Conservation (phyloP, 1,284 basidiomycete genomes). For the Fomitopsis pinicola region DNA sequence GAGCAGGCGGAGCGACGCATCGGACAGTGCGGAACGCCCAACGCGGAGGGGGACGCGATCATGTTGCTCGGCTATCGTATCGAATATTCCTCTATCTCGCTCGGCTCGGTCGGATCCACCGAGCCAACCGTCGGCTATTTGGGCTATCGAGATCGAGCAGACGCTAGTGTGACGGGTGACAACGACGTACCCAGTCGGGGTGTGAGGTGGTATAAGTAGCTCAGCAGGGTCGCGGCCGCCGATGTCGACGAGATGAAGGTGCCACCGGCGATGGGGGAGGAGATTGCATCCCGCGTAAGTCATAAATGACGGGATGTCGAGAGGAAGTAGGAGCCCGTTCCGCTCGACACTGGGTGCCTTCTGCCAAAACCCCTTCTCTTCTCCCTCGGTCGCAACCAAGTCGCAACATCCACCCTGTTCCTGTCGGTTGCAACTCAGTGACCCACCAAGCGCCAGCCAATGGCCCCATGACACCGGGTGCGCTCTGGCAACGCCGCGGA, state of each 20-base stretch:
- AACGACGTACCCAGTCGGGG: not conserved
- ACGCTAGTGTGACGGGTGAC: not conserved
- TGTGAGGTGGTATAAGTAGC: not conserved
- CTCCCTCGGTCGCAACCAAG: not conserved
- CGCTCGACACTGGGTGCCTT: not conserved
- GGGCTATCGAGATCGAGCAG: not conserved
- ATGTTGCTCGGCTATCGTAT: not conserved
- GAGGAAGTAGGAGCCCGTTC: too few relatives aligned
- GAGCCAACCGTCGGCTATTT: not conserved
- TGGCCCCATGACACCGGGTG: not conserved
- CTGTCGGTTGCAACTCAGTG: not conserved
- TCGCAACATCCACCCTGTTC: not conserved
- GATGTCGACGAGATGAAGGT: not conserved
- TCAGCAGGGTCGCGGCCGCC: not conserved
- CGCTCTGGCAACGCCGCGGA: not conserved
- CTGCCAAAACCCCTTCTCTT: not conserved
- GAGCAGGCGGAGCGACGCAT: not conserved
- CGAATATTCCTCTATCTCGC: not conserved
- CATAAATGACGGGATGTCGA: not conserved
- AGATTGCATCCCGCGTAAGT: not conserved
- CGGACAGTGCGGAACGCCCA: not conserved
- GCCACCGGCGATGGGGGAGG: not conserved
- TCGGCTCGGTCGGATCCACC: not conserved
- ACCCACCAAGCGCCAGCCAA: not conserved
- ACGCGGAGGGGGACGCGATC: too few relatives aligned